These are phyloP conservation scores for Calocybe indica DNA, from an alignment of 768 basidiomycete genomes.

Conservation along the genomic window DNA sequence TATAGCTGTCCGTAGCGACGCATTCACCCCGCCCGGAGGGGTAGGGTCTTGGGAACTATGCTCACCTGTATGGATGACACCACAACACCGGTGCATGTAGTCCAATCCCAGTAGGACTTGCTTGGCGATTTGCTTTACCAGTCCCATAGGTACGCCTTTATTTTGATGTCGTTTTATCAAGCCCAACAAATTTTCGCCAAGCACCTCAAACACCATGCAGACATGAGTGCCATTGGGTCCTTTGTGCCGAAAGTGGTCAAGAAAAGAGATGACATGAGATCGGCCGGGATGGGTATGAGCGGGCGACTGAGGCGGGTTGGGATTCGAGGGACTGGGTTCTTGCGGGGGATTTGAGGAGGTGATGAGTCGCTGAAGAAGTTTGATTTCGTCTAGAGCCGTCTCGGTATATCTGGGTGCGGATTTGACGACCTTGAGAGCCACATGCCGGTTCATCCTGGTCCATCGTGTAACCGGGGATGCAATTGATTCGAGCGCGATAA, in stretches of 20 bases:
- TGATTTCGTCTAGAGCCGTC: slow-evolving; percentile 98
- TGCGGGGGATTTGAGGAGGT: slow-evolving; percentile 64
- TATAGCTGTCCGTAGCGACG: too few species aligned
- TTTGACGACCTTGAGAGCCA: slow-evolving; percentile 98
- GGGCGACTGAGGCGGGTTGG: slow-evolving; percentile 45
- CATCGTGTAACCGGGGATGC: slow-evolving; percentile 11
- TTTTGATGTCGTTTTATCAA: slow-evolving; percentile 98
- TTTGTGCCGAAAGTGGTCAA: slow-evolving; percentile 95
- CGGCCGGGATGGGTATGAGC: slow-evolving; percentile 79
- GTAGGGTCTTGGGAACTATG: too few species aligned
- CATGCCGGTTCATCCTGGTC: slow-evolving; percentile 85
- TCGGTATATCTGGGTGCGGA: slow-evolving; percentile 96
- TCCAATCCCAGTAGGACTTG: slow-evolving; percentile 93
- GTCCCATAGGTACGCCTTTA: slow-evolving; percentile 89
- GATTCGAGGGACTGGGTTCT: slow-evolving; percentile 39
- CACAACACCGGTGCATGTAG: slow-evolving; percentile 97
- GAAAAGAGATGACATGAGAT: slow-evolving; percentile 93
- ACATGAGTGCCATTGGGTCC: slow-evolving; percentile 97
- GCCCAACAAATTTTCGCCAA: slow-evolving; percentile 93
- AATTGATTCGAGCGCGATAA: slow-evolving; percentile 1
- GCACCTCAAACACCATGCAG: slow-evolving; percentile 99
- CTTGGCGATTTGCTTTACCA: slow-evolving; percentile 95
- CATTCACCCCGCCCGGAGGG: too few species aligned
- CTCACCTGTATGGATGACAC: slow-evolving; percentile 90
- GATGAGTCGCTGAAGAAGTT: slow-evolving; percentile 92